Conservation (phyloP, 176 grass and related monocot genomes). For the Cymbopogon citratus region DNA sequence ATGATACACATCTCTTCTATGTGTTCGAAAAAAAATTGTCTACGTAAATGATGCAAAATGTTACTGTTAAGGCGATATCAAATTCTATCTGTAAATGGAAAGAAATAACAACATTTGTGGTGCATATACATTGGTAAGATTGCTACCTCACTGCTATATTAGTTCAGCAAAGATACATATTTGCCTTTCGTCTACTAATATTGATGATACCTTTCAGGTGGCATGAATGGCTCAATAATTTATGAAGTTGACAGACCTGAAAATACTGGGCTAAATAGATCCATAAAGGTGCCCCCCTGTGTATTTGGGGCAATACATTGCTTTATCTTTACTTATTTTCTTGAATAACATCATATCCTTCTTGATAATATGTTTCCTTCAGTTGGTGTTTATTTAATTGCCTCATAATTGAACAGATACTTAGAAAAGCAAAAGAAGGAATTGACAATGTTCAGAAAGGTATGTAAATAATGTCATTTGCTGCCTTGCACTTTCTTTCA, state of each 20-base stretch:
- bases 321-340: constrained; percentile 6
- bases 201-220: constrained; percentile 62
- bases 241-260: constrained; percentile 91
- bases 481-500: not conserved
- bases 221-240: constrained; percentile 95
- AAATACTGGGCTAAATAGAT: constrained; percentile 76
- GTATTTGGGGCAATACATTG: not conserved
- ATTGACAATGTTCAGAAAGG: constrained; percentile 64
- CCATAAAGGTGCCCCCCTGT: constrained; percentile 56
- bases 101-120: not conserved
- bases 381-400: constrained; percentile 7
- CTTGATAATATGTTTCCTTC: not conserved
- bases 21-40: not conserved
- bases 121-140: not conserved
- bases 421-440: constrained; percentile 73
- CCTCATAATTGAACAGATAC: constrained; percentile 51
- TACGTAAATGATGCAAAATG: not conserved
- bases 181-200: not conserved
- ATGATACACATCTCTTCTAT: not conserved
- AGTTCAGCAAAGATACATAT: not conserved
- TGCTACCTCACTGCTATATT: not conserved
- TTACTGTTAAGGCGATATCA: not conserved
- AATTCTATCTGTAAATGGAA: not conserved
- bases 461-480: constrained; percentile 24
- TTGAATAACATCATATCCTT: constrained; percentile 11